Evolutionary conservation across 1,284 basidiomycete species (phyloP).

Genomic region (Austroboletus novae-zelandiae): DNA sequence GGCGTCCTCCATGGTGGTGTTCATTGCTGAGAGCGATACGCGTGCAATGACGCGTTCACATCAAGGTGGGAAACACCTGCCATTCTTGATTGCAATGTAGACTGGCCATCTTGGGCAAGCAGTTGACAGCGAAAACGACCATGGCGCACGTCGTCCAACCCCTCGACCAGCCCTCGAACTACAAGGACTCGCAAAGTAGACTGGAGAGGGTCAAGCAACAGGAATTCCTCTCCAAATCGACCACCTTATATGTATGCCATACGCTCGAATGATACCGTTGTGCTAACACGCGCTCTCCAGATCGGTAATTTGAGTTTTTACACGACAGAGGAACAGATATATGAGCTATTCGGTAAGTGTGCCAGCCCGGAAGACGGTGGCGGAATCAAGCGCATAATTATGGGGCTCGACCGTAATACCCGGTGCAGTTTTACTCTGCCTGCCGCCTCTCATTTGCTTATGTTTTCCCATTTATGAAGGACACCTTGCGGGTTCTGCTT

Average conservation of each 20-base stretch:
- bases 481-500: slow-evolving; percentile 99
- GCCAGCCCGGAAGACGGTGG: slow-evolving; percentile 88
- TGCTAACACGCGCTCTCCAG: slow-evolving; percentile 39
- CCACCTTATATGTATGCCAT: slow-evolving; percentile 70
- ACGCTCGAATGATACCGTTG: not conserved
- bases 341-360: slow-evolving; percentile 95
- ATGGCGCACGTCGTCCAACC: slow-evolving; percentile 89
- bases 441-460: slow-evolving; percentile 5
- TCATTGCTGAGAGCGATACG: slow-evolving; percentile 15
- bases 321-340: slow-evolving; percentile 99
- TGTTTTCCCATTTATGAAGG: slow-evolving; percentile 40
- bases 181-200: slow-evolving; percentile 86
- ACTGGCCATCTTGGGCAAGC: not conserved
- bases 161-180: slow-evolving; percentile 92
- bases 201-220: slow-evolving; percentile 70
- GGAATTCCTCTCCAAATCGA: slow-evolving; percentile 68
- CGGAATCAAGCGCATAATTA: slow-evolving; percentile 98
- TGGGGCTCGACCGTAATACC: slow-evolving; percentile 96
- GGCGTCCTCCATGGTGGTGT: slow-evolving; percentile 65
- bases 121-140: slow-evolving; percentile 13
- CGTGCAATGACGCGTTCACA: slow-evolving; percentile 33
- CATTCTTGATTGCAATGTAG: slow-evolving; percentile 10
- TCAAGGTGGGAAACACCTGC: slow-evolving; percentile 28
- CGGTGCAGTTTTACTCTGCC: slow-evolving; percentile 50
- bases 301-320: slow-evolving; percentile 97